Conservation (phyloP, 176 grass and related monocot species). For the Aegilops sharonensis region DNA sequence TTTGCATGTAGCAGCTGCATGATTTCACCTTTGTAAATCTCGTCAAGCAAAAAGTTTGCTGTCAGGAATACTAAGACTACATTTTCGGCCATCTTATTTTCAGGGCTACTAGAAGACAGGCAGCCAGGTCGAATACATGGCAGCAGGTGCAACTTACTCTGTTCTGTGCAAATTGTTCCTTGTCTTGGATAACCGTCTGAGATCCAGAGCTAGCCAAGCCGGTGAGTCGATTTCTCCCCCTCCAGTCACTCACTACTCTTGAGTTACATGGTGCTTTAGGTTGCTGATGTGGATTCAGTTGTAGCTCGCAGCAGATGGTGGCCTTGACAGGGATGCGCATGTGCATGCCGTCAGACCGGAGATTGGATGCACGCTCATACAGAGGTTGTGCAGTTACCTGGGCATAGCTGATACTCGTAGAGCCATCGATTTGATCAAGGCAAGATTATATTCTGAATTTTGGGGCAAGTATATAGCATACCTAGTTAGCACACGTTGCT, state of each 20-base stretch:
- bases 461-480: background rate
- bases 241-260: background rate
- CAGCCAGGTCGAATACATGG: no score
- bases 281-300: conserved; percentile 19
- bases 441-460: background rate
- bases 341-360: conserved; percentile 50
- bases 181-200: background rate
- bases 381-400: conserved; percentile 82
- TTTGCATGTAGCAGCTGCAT: no score
- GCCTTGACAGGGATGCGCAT: conserved; percentile 64
- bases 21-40: no score
- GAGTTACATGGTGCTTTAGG: background rate
- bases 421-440: conserved; percentile 77
- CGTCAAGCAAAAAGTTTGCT: no score
- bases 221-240: conserved; percentile 2
- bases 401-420: conserved; percentile 55
- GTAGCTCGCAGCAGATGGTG: conserved; percentile 76
- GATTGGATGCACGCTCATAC: conserved; percentile 74
- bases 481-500: background rate
- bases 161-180: no score
- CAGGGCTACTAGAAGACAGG: no score
- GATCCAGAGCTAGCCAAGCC: background rate
- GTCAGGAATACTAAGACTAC: no score
- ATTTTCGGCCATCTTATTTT: no score
- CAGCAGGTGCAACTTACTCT: no score